Evolutionary conservation across 768 basidiomycete genomes (phyloP).

Genomic region (Tricholoma saponaceum): DNA sequence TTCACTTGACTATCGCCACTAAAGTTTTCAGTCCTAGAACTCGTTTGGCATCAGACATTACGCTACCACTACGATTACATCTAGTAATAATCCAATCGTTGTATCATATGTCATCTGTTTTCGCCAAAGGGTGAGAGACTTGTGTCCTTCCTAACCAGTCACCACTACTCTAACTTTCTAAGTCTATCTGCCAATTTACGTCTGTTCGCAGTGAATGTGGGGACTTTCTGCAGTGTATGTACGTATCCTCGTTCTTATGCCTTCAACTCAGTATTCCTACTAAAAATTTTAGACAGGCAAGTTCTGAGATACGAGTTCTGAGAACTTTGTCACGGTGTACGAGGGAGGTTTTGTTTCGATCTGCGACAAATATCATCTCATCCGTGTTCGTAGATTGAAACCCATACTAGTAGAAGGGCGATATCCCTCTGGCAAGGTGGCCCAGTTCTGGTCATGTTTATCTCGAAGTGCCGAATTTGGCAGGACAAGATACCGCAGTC

Average conservation of each 20-base stretch:
- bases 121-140: too few species aligned
- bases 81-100: too few species aligned
- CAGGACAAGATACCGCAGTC: too few species aligned
- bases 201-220: slow-evolving; percentile 17
- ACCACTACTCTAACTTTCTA: too few species aligned
- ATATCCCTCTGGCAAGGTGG: slow-evolving; percentile 40
- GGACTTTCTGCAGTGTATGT: slow-evolving; percentile 58
- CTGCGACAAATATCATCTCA: background rate
- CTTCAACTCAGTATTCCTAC: background rate
- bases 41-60: too few species aligned
- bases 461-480: background rate
- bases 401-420: slow-evolving; percentile 32
- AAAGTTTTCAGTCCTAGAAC: too few species aligned
- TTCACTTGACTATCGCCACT: too few species aligned
- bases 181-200: too few species aligned
- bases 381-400: slow-evolving; percentile 34
- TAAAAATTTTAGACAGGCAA: slow-evolving; percentile 47
- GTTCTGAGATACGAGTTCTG: slow-evolving; percentile 47
- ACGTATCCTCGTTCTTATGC: slow-evolving; percentile 20
- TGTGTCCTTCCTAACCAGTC: too few species aligned
- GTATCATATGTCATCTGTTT: too few species aligned
- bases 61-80: too few species aligned
- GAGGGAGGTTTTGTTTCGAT: slow-evolving; percentile 23
- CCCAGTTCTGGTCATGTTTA: slow-evolving; percentile 17
- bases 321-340: slow-evolving; percentile 43